Evolutionary conservation across 805 yeast genomes (phyloP), one percentile per base, ranked within the genome.

Genomic region (Zygoascus flipseniorum): DNA sequence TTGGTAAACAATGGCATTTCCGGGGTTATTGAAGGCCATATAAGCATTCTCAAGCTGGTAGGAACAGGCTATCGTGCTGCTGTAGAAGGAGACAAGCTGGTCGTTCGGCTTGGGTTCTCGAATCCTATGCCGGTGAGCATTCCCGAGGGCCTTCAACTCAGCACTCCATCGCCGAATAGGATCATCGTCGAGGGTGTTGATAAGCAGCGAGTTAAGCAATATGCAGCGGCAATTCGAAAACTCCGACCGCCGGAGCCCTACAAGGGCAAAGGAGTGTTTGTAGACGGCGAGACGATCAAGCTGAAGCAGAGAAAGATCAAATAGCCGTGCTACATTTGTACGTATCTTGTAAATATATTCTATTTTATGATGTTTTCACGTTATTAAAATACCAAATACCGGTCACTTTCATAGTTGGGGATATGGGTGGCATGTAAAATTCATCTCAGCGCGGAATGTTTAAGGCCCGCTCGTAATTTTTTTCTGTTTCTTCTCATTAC

Each of bases 51-150:
- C 58, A 86, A 82, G 70, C 84, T 93, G 60, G 95, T 89, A 16
- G 99, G 99, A 59, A 92, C 98, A 11, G 99, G 99, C 68, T 93
- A 86, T 78, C 83, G 98, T 71, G 96, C 95, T 2, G 76, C 80
- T 56, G 66, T 92, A 18, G 95, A 87, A 60, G 78, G 78, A 47
- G 75, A 79, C 54, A 76, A 77, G 66, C 84, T 92, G 16, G 78
- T 80, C 55, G 77, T 92, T 68, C 89, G 93, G 66, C 85, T 90
- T 23, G 99, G 99, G 35, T 88, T 83, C 64, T 89, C 96, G 48
- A 82, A 83, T 60, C 81, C 83, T 43, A 90, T 89, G 58, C 84
- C 84, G 26, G 75, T 89, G 49, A 76, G 78, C 51, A 77, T 93
- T 41, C 99, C 99, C 2, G 79, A 76, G 23, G 90, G 87, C 5